A percentile compares a stretch with the other conserved stretches of the same genome.
These are phyloP conservation scores for Alternaria novae-zelandiae DNA, from an alignment of 2,329 filamentous ascomycete species.

Conservation along the genomic window DNA sequence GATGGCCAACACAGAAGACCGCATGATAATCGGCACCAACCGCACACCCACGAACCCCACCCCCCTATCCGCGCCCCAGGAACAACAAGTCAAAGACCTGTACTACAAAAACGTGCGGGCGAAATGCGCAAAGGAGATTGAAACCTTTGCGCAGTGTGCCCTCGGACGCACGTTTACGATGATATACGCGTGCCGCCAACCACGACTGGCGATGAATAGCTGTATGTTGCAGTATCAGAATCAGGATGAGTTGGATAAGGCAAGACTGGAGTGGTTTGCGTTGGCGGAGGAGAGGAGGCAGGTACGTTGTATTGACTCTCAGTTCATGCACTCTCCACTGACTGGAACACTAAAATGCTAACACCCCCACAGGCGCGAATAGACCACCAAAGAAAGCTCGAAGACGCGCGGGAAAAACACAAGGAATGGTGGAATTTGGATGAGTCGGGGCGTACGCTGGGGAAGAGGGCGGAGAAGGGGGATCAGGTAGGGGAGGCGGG, in stretches of 20 bases:
- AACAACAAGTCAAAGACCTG: conserved; percentile 72
- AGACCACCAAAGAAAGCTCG: conserved; percentile 55
- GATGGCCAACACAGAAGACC: conserved; percentile 24
- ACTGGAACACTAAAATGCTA: too few relatives aligned
- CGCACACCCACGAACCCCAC: conserved; percentile 53
- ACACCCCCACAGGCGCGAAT: conserved; percentile 61
- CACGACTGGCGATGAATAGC: conserved; percentile 86
- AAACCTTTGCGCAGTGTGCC: conserved; percentile 86
- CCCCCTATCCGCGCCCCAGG: conserved; percentile 74
- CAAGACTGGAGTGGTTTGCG: conserved; percentile 92
- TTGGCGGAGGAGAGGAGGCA: conserved; percentile 71
- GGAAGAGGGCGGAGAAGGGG: conserved; percentile 15
- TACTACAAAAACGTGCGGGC: conserved; percentile 84
- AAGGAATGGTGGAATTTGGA: conserved; percentile 60
- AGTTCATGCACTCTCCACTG: too few relatives aligned
- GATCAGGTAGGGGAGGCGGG: too few relatives aligned
- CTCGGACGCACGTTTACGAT: conserved; percentile 84
- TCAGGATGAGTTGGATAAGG: conserved; percentile 82
- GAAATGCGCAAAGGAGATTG: conserved; percentile 72
- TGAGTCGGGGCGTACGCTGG: conserved; percentile 43
- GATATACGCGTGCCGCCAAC: conserved; percentile 80
- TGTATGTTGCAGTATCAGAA: conserved; percentile 92
- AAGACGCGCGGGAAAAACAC: conserved; percentile 56
- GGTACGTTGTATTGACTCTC: too few relatives aligned
- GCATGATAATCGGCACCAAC: conserved; percentile 28